Conservation (phyloP, 257 asterid genomes). For the Jaltomata sinuosa region DNA sequence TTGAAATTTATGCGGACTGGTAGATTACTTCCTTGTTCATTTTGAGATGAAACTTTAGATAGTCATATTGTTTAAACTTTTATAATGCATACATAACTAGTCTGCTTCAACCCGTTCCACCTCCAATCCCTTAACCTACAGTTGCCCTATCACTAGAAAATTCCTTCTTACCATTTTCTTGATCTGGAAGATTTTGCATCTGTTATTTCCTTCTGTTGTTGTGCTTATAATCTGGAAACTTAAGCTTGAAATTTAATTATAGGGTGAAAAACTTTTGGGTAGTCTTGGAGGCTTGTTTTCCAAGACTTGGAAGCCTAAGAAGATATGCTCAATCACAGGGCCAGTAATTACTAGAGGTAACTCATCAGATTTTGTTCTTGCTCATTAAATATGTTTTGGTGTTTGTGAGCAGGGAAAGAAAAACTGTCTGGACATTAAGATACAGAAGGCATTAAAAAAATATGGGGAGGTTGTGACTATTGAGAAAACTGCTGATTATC, state of each 20-base stretch:
- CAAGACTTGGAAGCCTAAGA: slow-evolving; percentile 93
- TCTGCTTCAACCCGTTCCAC: neutral
- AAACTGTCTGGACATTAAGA: neutral
- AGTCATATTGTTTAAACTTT: neutral
- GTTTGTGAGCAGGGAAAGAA: neutral
- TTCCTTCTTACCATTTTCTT: neutral
- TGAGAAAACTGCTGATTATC: neutral
- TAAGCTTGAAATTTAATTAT: slow-evolving; percentile 14
- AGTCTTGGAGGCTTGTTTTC: slow-evolving; percentile 90
- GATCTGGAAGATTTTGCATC: neutral
- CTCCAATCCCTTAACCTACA: neutral
- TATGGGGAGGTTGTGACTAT: neutral
- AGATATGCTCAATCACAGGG: slow-evolving; percentile 59
- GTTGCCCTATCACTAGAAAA: neutral
- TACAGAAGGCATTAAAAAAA: neutral
- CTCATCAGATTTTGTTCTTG: neutral
- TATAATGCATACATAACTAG: neutral
- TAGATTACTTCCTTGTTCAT: neutral
- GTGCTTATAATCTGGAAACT: neutral
- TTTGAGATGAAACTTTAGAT: neutral
- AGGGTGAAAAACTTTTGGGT: slow-evolving; percentile 97
- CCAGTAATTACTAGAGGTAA: slow-evolving; percentile 62
- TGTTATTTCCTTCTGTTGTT: neutral
- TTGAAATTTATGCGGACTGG: neutral
- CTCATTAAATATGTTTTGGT: neutral